Evolutionary conservation across 805 yeast genomes (phyloP).

Genomic region (Yamadazyma phyllophila): DNA sequence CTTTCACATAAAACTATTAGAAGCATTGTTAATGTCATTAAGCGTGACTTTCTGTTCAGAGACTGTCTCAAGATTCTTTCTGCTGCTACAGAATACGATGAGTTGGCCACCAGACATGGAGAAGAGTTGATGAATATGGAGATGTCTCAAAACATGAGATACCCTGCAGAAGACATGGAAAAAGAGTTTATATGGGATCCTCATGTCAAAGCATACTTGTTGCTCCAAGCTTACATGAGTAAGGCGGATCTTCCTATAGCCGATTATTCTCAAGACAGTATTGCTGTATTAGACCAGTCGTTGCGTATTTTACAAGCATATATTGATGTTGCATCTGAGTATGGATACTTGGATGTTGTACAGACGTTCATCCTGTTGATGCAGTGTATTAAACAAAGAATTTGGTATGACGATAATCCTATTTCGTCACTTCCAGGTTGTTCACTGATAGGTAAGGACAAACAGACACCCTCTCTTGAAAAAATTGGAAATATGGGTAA

Average conservation of each 20-base stretch:
- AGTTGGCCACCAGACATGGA: conserved; percentile 86
- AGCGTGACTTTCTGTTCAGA: conserved; percentile 48
- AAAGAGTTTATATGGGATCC: conserved; percentile 79
- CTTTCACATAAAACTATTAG: conserved; percentile 88
- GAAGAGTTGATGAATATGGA: conserved; percentile 86
- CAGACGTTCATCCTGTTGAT: conserved; percentile 62
- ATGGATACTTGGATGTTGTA: conserved; percentile 67
- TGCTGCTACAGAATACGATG: conserved; percentile 78
- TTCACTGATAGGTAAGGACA: conserved; percentile 3
- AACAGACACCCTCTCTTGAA: conserved; percentile 10
- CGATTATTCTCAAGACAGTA: conserved; percentile 91
- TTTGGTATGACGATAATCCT: conserved; percentile 81
- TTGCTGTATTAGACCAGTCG: conserved; percentile 90
- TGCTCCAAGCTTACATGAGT: conserved; percentile 70
- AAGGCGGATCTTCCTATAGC: conserved; percentile 85
- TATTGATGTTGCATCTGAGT: conserved; percentile 84
- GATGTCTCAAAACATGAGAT: conserved; percentile 72
- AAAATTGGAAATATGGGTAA: conserved; percentile 41
- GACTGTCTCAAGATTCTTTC: conserved; percentile 60
- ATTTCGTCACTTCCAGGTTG: conserved; percentile 55
- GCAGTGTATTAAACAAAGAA: conserved; percentile 86
- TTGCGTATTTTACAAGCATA: conserved; percentile 91
- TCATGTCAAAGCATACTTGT: conserved; percentile 72
- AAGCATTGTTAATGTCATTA: conserved; percentile 55
- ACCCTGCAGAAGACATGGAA: conserved; percentile 54